Evolutionary conservation across 495 filamentous ascomycete species (phyloP), one percentile per base, ranked within the genome.

Genomic region (Podospora sp.): DNA sequence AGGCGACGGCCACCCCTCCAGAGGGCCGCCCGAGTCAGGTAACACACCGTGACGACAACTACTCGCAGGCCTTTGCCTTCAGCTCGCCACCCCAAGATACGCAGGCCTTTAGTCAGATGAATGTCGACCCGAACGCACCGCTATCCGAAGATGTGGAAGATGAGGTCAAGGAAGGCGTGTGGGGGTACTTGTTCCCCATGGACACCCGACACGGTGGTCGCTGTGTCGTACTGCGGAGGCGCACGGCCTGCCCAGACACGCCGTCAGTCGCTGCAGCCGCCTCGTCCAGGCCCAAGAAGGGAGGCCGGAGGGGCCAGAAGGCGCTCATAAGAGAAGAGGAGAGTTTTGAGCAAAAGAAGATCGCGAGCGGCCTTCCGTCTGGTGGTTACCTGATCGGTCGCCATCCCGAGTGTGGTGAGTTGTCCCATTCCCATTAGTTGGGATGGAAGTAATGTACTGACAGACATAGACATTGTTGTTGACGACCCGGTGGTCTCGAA

Each of bases 381-480:
- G 89, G 90, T n/a, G 95, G 95, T 40, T 99, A 96, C 75, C 78
- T 99, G 26, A 87, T 98, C 61, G 95, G 95, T 11, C 86, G 95
- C 57, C 95, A 99, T 79, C 90, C 90, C 2, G 96, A 99, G 77
- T 97, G 96, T 73, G 93, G 92, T 96, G 86, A 72, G 91, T 77
- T 18, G 4, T 76, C 40, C 60, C 50, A 36, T 6, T 1, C 18
- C 25, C 6, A 27, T 12, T 18, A 3, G 26, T 16, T 5, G 21
- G 25, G 18, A 5, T 25, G 4, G n/a, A 21, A 20, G 22, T 46
- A 25, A 22, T 49, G 1, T n/a, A 29, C n/a, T 11, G 40, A 46
- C 29, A 35, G 40, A 29, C 12, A 22, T 71, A 96, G 94, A 99
- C 78, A 82, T 94, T 50, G 80, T 91, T 18, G 82, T 98, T 57